Evolutionary conservation across 2,329 filamentous ascomycete species (phyloP), one percentile per base, ranked within the genome.

Genomic region (Chaetothyriales sp.): DNA sequence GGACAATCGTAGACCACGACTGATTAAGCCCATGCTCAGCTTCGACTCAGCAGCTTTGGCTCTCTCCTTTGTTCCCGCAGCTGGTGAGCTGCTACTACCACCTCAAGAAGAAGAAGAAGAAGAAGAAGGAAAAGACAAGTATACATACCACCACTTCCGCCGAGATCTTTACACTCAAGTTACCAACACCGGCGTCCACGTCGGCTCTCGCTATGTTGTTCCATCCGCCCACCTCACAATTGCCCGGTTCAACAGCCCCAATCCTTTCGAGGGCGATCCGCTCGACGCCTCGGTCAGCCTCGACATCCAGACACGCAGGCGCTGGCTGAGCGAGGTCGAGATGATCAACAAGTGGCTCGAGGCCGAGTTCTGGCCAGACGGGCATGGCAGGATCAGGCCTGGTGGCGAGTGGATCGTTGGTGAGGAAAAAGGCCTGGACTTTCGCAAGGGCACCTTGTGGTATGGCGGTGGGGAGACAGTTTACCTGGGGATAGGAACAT

Each of bases 221-320:
- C 89, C 89, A 1, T 90, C 84, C 46, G 87, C 86, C 15, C 90
- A 96, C 69, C 77, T 95, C 62, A 95, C 90, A 0, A 77, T 96
- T 51, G 89, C 78, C 0, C 75, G 90, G 2, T 95, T 92, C 64
- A 75, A 95, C 44, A 75, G 73, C 8, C 75, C 79, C 43, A 70
- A 73, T 10, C 86, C 89, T 44, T 70, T 74, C 52, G 49, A 57
- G 42, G 64, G 64, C 1, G 56, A 60, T 3, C 60, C 74, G 39
- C 74, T 74, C 6, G 65, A 68, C 4, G 65, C 57, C 18, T 44
- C 46, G 18, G 47, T 49, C 25, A 49, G 55, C 63, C 50, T 69
- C 56, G 58, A 76, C 57, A 70, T 71, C 1, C 71, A 71, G 52
- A 78, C 77, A 64, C 75, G 88, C 58, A 65, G 70, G 59, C 66